These are phyloP conservation scores for Periconia macrospinosa DNA, from an alignment of 2,329 filamentous ascomycete genomes.

Conservation along the genomic window DNA sequence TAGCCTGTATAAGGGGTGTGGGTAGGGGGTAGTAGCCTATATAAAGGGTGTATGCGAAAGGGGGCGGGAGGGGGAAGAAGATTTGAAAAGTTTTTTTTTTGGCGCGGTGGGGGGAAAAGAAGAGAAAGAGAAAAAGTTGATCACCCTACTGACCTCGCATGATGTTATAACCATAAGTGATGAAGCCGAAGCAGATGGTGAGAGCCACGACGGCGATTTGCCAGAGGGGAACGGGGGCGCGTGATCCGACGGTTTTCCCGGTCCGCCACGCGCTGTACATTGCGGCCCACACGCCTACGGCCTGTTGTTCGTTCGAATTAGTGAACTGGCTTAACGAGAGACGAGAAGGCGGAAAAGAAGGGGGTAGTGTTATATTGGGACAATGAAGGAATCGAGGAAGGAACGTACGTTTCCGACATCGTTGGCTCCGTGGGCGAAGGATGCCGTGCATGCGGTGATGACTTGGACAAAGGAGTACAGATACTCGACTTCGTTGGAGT, in stretches of 20 bases:
- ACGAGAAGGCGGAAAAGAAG: too few relatives aligned
- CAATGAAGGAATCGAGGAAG: too few relatives aligned
- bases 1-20: too few relatives aligned
- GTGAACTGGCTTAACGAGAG: too few relatives aligned
- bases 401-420: slow-evolving; percentile 50
- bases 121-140: too few relatives aligned
- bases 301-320: slow-evolving; percentile 20
- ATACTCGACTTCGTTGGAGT: slow-evolving; percentile 42
- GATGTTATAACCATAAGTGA: slow-evolving; percentile 81
- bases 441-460: slow-evolving; percentile 46
- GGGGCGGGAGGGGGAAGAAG: too few relatives aligned
- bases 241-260: slow-evolving; percentile 63
- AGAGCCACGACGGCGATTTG: slow-evolving; percentile 70
- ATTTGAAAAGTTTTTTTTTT: too few relatives aligned
- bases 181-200: slow-evolving; percentile 65
- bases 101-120: too few relatives aligned
- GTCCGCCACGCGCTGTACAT: slow-evolving; percentile 51
- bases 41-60: too few relatives aligned
- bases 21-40: too few relatives aligned
- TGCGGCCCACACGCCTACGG: slow-evolving; percentile 41
- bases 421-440: slow-evolving; percentile 69
- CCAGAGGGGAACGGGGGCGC: slow-evolving; percentile 72
- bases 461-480: slow-evolving; percentile 56
- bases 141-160: too few relatives aligned
- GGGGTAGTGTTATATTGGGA: too few relatives aligned